Conservation (phyloP, 305 asterid genomes). For the Fraxinus albicans region DNA sequence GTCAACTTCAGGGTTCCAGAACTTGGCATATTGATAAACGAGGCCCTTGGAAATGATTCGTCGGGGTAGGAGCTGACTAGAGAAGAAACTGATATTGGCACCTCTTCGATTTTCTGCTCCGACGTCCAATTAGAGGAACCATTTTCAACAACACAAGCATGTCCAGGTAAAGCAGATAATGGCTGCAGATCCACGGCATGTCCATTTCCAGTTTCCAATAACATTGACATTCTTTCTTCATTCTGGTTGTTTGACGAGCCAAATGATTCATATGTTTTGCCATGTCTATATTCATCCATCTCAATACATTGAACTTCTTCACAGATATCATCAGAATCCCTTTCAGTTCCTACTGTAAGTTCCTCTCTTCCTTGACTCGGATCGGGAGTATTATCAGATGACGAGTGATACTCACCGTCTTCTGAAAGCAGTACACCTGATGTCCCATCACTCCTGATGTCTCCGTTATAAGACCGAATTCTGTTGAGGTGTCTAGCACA, state of each 20-base stretch:
- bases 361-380: constrained; percentile 28
- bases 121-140: constrained; percentile 33
- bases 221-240: constrained; percentile 33
- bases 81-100: constrained; percentile 40
- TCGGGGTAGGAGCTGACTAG: constrained; percentile 40
- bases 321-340: constrained; percentile 58
- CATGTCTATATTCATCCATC: constrained; percentile 42
- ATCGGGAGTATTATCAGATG: constrained; percentile 36
- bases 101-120: constrained; percentile 41
- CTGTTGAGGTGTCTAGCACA: constrained; percentile 11
- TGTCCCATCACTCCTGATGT: constrained; percentile 35
- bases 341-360: constrained; percentile 31
- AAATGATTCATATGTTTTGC: constrained; percentile 29
- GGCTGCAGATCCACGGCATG: constrained; percentile 30
- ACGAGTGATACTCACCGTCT: constrained; percentile 35
- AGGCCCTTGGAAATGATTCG: constrained; percentile 38
- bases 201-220: constrained; percentile 29
- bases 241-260: constrained; percentile 29
- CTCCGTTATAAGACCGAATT: constrained; percentile 31
- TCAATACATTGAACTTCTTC: constrained; percentile 80
- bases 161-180: constrained; percentile 38
- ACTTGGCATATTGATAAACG: constrained; percentile 32
- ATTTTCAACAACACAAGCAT: constrained; percentile 31
- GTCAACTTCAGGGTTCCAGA: constrained; percentile 48
- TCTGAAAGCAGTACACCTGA: constrained; percentile 32